These are phyloP conservation scores for Vishniacozyma victoriae DNA, from an alignment of 768 basidiomycete species.

Conservation along the genomic window DNA sequence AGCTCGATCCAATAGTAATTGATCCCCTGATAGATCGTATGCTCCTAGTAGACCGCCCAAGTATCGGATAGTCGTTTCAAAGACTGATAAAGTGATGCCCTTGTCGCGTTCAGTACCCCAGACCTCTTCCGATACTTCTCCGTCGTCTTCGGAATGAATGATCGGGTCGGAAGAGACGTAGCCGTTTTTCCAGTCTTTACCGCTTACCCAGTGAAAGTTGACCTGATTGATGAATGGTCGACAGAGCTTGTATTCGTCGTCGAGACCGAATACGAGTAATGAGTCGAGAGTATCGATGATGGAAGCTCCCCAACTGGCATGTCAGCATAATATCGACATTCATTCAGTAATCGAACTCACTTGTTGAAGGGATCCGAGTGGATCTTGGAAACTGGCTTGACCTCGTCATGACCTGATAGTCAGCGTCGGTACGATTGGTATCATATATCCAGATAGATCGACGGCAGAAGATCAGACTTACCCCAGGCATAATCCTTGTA, in stretches of 20 bases:
- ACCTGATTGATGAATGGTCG: conserved; percentile 42
- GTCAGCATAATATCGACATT: conserved; percentile 1
- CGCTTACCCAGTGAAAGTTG: conserved; percentile 41
- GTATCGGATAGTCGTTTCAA: conserved; percentile 51
- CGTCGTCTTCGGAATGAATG: conserved; percentile 1
- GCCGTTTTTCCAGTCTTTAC: conserved; percentile 36
- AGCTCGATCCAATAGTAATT: conserved; percentile 48
- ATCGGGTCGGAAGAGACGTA: conserved; percentile 10
- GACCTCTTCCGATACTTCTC: conserved; percentile 4
- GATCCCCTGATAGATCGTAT: conserved; percentile 49
- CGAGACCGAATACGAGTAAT: conserved; percentile 41
- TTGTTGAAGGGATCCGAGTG: conserved; percentile 43
- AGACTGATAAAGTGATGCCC: conserved; percentile 34
- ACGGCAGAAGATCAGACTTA: too few relatives aligned
- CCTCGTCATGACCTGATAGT: conserved; percentile 42
- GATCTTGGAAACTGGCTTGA: conserved; percentile 32
- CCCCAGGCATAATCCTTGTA: conserved; percentile 47
- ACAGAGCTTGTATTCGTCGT: conserved; percentile 43
- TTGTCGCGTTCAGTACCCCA: conserved; percentile 14
- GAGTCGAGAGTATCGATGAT: conserved; percentile 46
- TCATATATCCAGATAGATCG: too few relatives aligned
- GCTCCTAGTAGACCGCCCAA: conserved; percentile 49
- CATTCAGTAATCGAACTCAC: conserved; percentile 10
- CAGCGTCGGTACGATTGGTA: conserved; percentile 1
- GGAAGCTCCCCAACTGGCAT: conserved; percentile 43